A percentile compares a stretch with the other conserved stretches of the same genome.
Evolutionary conservation across 345 rosid species (phyloP).

Genomic region (Raphanus raphanistrum): DNA sequence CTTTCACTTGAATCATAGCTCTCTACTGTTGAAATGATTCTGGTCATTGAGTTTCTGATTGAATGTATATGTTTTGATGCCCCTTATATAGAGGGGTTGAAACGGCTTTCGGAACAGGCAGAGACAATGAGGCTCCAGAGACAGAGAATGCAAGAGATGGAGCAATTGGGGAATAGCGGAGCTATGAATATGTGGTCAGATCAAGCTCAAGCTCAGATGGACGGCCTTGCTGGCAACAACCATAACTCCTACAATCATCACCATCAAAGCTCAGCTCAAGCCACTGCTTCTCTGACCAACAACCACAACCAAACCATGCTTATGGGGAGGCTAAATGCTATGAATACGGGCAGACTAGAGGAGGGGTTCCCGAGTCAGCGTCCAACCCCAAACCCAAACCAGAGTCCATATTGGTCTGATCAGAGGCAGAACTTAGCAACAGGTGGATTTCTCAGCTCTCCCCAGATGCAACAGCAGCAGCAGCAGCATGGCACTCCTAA

Average conservation of each 20-base stretch:
- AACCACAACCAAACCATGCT: slow-evolving; percentile 43
- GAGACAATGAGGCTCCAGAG: too few relatives aligned
- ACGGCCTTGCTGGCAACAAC: slow-evolving; percentile 14
- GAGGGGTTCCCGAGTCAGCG: slow-evolving; percentile 24
- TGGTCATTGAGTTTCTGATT: neutral
- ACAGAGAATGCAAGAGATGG: slow-evolving; percentile 14
- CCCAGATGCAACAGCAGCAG: slow-evolving; percentile 33
- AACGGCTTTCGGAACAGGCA: slow-evolving; percentile 16
- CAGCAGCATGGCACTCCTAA: neutral
- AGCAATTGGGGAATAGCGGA: slow-evolving; percentile 25
- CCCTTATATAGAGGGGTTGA: slow-evolving; percentile 30
- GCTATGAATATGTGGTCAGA: slow-evolving; percentile 17
- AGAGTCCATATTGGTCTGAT: slow-evolving; percentile 26
- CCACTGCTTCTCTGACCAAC: slow-evolving; percentile 36
- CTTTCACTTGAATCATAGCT: neutral
- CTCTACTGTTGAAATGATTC: neutral
- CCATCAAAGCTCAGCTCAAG: slow-evolving; percentile 28
- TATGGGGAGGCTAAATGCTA: slow-evolving; percentile 37
- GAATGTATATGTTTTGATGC: neutral
- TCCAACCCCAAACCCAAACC: neutral
- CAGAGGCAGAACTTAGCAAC: slow-evolving; percentile 31
- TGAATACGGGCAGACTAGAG: slow-evolving; percentile 8
- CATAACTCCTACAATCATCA: slow-evolving; percentile 22
- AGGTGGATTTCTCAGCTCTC: slow-evolving; percentile 26
- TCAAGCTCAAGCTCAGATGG: slow-evolving; percentile 37